phyloP scores from a whole-genome alignment of 768 basidiomycete species.

The Naganishia vishniacii region DNA sequence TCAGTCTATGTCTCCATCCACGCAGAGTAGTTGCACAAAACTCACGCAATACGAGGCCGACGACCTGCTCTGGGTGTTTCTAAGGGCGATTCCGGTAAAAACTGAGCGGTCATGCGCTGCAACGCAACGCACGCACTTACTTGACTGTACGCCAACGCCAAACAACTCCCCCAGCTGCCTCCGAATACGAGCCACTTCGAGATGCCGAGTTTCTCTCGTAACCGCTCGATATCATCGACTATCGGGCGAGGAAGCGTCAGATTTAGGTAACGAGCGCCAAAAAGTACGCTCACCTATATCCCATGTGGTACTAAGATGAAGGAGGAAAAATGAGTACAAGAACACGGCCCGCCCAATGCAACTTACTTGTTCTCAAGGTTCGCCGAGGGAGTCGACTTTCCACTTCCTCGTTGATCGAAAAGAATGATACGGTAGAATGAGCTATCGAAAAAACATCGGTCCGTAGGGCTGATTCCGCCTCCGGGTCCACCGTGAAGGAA shows the following conservation, averaged over 20 bases:
- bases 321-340: background rate
- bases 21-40: background rate
- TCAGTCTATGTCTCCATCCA: background rate
- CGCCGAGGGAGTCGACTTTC: conserved; percentile 60
- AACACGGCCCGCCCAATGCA: background rate
- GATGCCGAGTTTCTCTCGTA: conserved; percentile 68
- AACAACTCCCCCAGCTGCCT: conserved; percentile 89
- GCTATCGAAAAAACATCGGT: conserved; percentile 77
- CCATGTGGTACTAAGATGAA: conserved; percentile 6
- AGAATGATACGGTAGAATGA: conserved; percentile 72
- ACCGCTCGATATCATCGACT: conserved; percentile 78
- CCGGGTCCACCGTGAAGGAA: conserved; percentile 50
- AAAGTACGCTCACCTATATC: background rate
- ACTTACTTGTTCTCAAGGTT: conserved; percentile 65
- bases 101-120: too few relatives aligned
- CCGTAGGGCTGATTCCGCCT: conserved; percentile 63
- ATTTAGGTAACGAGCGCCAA: background rate
- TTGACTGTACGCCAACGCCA: conserved; percentile 80
- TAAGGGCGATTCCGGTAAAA: conserved; percentile 47
- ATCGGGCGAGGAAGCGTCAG: background rate
- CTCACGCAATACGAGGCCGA: conserved; percentile 62
- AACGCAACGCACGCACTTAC: too few relatives aligned
- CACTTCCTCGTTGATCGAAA: conserved; percentile 83
- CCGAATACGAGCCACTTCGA: conserved; percentile 94
- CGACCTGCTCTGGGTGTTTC: conserved; percentile 75